A percentile compares a stretch with the other conserved stretches of the same genome.
Conservation (phyloP, 2,329 filamentous ascomycete species). For the Colletotrichum noveboracense region DNA sequence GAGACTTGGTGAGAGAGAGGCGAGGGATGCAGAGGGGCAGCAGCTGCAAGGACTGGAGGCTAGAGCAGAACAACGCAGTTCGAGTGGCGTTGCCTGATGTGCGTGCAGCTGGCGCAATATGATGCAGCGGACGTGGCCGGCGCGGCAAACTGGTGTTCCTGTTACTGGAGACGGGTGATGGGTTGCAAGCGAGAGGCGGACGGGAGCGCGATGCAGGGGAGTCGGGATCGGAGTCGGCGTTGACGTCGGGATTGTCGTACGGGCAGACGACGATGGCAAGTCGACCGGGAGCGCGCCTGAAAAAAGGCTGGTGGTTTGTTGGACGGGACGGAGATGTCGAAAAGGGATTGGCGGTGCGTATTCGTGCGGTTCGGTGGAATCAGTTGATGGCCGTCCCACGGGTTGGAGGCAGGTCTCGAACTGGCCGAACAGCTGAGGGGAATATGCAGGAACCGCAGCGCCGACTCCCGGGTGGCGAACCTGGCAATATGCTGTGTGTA, state of each 20-base stretch:
- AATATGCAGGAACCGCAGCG: constrained; percentile 11
- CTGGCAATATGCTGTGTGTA: background rate
- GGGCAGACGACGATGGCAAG: background rate
- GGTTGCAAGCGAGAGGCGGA: background rate
- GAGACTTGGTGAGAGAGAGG: background rate
- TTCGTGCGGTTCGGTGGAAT: background rate
- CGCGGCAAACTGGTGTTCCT: background rate
- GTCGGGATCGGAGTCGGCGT: background rate
- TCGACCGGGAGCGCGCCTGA: background rate
- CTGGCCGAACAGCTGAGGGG: background rate
- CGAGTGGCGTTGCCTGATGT: background rate
- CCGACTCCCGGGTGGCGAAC: background rate
- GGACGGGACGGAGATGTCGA: background rate
- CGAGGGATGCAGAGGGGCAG: background rate
- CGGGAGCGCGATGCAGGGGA: background rate
- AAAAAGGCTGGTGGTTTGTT: background rate
- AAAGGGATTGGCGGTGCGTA: background rate
- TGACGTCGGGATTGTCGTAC: background rate
- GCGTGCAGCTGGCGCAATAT: background rate
- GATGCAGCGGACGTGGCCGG: constrained; percentile 1
- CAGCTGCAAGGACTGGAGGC: background rate
- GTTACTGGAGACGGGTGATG: background rate
- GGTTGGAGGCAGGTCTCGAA: background rate
- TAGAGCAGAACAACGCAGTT: background rate
- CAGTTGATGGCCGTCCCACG: background rate